Conservation (phyloP, 768 basidiomycete species). For the Kwoniella bestiolae region DNA sequence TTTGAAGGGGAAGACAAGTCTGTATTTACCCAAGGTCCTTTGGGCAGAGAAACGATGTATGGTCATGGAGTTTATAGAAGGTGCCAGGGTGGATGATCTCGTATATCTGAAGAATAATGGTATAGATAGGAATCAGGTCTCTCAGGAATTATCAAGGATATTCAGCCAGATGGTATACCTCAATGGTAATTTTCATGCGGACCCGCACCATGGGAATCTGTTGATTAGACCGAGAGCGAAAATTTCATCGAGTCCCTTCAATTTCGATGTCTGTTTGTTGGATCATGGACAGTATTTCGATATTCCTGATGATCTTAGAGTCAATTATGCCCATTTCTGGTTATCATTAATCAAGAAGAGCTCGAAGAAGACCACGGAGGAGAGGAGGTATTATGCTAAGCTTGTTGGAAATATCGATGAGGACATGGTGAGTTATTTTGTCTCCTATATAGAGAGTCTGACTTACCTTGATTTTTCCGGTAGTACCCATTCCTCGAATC, state of each 20-base stretch:
- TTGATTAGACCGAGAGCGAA: constrained; percentile 76
- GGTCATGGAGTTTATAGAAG: constrained; percentile 85
- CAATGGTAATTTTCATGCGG: constrained; percentile 75
- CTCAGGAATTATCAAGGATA: constrained; percentile 84
- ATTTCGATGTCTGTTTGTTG: constrained; percentile 92
- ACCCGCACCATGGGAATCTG: constrained; percentile 87
- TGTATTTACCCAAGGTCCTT: constrained; percentile 82
- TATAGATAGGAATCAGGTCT: constrained; percentile 93
- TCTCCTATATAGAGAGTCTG: background rate
- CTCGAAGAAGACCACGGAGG: constrained; percentile 67
- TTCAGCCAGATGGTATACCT: constrained; percentile 95
- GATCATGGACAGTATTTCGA: constrained; percentile 89
- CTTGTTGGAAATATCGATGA: constrained; percentile 87
- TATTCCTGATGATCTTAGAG: constrained; percentile 75
- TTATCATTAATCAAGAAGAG: constrained; percentile 78
- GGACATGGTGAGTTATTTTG: constrained; percentile 68
- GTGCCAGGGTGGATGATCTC: constrained; percentile 85
- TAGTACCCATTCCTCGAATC: constrained; percentile 95
- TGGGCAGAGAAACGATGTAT: constrained; percentile 80
- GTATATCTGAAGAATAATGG: constrained; percentile 75
- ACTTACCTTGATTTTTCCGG: background rate
- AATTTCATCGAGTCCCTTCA: constrained; percentile 76
- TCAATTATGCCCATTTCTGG: constrained; percentile 74
- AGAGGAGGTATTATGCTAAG: constrained; percentile 83
- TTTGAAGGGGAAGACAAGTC: constrained; percentile 66